These are phyloP conservation scores for Suillus bovinus DNA, from an alignment of 768 basidiomycete genomes.

Conservation along the genomic window DNA sequence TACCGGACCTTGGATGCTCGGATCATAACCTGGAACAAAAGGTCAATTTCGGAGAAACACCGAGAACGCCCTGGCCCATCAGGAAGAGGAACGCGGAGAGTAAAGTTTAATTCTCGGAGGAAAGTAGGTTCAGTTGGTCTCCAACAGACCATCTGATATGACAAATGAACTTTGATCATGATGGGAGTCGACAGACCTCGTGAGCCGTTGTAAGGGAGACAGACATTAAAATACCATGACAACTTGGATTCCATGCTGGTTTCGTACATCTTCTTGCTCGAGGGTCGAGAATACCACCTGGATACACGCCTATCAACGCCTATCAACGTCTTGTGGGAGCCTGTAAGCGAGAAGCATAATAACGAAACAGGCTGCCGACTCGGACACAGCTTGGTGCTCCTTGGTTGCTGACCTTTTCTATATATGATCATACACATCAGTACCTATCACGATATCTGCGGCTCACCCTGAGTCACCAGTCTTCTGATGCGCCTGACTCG, in stretches of 20 bases:
- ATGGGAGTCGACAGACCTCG: not conserved
- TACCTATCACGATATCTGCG: too few species aligned
- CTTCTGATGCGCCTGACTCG: too few species aligned
- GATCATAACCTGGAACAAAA: too few species aligned
- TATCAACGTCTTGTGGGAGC: not conserved
- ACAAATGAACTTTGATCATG: not conserved
- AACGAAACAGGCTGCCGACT: not conserved
- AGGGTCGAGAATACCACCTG: not conserved
- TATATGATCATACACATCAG: too few species aligned
- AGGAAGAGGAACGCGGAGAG: not conserved
- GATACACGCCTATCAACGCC: not conserved
- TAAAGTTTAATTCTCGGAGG: not conserved
- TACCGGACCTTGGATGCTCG: too few species aligned
- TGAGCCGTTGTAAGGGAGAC: not conserved
- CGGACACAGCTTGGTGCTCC: not conserved
- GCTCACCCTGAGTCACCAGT: too few species aligned
- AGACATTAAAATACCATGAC: constrained; percentile 1
- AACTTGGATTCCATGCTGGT: not conserved
- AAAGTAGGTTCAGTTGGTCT: not conserved
- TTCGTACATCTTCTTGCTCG: not conserved
- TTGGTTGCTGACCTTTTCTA: not conserved
- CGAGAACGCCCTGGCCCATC: not conserved
- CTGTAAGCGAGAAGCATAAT: not conserved
- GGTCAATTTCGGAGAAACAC: not conserved
- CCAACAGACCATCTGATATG: not conserved